Base-by-base conservation (phyloP, 805 yeast genomes). In the Suhomyces faveliae region DNA sequence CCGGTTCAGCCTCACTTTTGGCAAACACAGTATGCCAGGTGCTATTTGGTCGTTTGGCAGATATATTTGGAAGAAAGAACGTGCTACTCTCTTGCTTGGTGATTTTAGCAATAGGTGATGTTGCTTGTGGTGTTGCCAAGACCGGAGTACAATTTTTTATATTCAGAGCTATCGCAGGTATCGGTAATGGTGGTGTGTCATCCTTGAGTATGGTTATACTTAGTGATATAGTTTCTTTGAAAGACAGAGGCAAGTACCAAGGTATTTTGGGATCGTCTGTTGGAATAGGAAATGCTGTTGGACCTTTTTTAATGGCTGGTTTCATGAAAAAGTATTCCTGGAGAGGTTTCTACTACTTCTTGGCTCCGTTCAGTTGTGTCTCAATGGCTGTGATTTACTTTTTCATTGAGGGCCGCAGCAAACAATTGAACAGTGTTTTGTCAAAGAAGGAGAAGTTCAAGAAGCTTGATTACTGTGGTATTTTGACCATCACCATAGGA, bases 281-380 rank as follows among this genome's bases (percentile, higher is more conserved):
- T 19, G 84, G 83, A 0, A 25, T 76, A 3, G 84, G 84, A 3
- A 77, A 76, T 53, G 74, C 77, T 2, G 56, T 76, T 12, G 87
- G 85, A 0, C 87, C 87, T 0, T 73, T 82, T 40, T 52, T 80
- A 6, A 78, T 82, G 63, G 77, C 82, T 30, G 79, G 73, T 0
- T 73, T 79, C 53, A 70, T 78, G 8, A 63, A 68, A 46, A 57
- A 58, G 41, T 57, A 59, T n/a, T 64, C 72, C 5, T 82, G 87
- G 87, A 68, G 81, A 45, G 73, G 77, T 54, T 74, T 80, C 48
- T 83, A 77, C 56, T 78, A 76, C 56, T 54, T 76, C 42, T 62
- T 76, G 54, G 62, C 76, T 20, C 81, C 85, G 3, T 47, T 72
- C 17, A 65, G 73, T 7, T 54, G 68, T 4, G 40, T 64, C 21